Evolutionary conservation across 352 stramenopile species (phyloP), one percentile per base, ranked within the genome.

Genomic region (Peronospora destructor): DNA sequence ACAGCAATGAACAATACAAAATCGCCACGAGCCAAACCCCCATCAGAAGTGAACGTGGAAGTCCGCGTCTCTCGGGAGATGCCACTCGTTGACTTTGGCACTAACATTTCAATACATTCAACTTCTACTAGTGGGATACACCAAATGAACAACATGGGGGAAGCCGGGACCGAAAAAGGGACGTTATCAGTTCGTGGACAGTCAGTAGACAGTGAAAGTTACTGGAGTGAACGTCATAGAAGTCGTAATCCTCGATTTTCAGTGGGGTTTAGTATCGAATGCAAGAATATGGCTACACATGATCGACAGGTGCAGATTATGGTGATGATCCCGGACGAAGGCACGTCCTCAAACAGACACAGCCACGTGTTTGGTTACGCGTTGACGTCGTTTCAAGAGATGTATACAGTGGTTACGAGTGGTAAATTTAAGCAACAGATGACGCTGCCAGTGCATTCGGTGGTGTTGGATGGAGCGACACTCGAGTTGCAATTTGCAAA

Each of bases 241-340:
- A 84, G 69, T 28, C 72, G 69, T 23, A 76, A 77, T 49, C 76
- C 80, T 19, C 62, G 64, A 11, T 88, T 91, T 51, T 74, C 75
- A 1, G 73, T 91, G 21, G 80, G 80, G 23, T 87, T 87, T 21
- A 68, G 62, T 44, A 50, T 88, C 4, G 42, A 45, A 10, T 91
- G 80, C 50, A 71, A 77, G 41, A 50, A 65, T 16, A 53, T 63
- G 1, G 56, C 64, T 13, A 56, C 66, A 26, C 79, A 59, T 38
- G 75, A 91, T 29, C 76, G 80, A 16, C 80, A 87, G 26, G 64
- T 91, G 7, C 71, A 86, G 55, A 70, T 91, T 46, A 69, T 85
- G 55, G 64, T 91, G 2, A 87, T 88, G 70, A 80, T 91, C 37
- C 76, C 76, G 4, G 80, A 91, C 26, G 80, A 91, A 53, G 58